Percentiles rank a stretch among this genome's conserved stretches.
These are phyloP conservation scores for Cucumis hystrix DNA, from an alignment of 306 rosid genomes.

Conservation along the genomic window DNA sequence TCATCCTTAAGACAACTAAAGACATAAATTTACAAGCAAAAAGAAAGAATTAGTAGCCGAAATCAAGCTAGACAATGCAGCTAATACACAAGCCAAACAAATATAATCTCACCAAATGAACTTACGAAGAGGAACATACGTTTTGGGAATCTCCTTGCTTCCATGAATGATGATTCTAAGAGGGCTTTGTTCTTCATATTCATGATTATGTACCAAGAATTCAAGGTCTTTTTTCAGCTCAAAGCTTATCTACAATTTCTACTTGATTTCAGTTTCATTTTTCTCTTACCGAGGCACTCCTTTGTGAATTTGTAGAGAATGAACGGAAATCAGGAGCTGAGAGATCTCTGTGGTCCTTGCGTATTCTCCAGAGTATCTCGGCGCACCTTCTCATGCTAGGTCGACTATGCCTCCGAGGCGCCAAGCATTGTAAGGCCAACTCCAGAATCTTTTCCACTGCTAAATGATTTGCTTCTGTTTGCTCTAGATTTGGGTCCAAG, in stretches of 20 bases:
- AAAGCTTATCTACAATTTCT: neutral
- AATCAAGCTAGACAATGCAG: neutral
- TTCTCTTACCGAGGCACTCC: constrained; percentile 21
- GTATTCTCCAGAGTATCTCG: constrained; percentile 87
- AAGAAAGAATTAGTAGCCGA: neutral
- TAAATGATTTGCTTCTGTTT: constrained; percentile 27
- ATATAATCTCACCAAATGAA: constrained; percentile 1
- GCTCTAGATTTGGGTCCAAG: constrained; percentile 70
- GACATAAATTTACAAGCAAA: neutral
- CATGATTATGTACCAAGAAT: neutral
- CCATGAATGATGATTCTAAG: neutral
- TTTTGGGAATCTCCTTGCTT: neutral
- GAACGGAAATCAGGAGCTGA: constrained; percentile 46
- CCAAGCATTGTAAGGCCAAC: constrained; percentile 86
- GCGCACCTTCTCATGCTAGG: constrained; percentile 85
- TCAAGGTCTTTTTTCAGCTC: neutral
- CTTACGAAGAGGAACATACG: neutral
- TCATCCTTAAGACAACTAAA: neutral
- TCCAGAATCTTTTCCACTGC: constrained; percentile 72
- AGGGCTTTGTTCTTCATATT: neutral
- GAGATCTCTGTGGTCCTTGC: constrained; percentile 63
- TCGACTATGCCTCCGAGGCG: constrained; percentile 78
- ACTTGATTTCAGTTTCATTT: constrained; percentile 1
- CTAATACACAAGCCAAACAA: neutral
- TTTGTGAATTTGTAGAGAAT: constrained; percentile 38